Conservation (phyloP, 2,329 filamentous ascomycete genomes). For the Drechslera avenae region DNA sequence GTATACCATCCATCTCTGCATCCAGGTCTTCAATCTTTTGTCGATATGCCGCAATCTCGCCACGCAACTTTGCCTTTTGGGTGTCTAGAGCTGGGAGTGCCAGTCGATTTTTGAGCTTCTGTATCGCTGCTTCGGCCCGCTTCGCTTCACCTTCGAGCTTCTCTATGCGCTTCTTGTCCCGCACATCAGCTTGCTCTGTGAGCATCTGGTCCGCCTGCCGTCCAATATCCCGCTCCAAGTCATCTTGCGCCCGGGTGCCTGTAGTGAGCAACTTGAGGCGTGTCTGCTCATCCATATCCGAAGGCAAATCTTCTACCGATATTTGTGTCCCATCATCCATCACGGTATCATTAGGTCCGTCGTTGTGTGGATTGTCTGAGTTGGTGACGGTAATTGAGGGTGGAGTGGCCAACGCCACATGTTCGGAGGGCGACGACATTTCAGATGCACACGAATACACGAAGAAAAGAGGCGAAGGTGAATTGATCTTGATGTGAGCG, state of each 20-base stretch:
- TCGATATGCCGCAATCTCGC: conserved; percentile 70
- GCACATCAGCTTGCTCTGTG: conserved; percentile 65
- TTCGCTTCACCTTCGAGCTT: conserved; percentile 58
- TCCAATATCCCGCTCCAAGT: conserved; percentile 85
- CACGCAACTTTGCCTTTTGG: conserved; percentile 63
- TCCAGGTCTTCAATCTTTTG: conserved; percentile 68
- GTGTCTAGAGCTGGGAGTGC: conserved; percentile 60
- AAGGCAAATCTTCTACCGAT: conserved; percentile 28
- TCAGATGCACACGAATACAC: neutral
- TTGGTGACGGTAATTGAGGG: conserved; percentile 15
- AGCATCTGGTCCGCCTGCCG: conserved; percentile 66
- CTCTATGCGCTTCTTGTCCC: conserved; percentile 66
- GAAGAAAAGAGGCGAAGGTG: neutral
- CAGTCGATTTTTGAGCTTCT: conserved; percentile 62
- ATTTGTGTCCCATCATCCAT: conserved; percentile 17
- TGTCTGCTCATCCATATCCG: conserved; percentile 49
- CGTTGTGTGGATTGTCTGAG: conserved; percentile 12
- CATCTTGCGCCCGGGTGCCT: conserved; percentile 76
- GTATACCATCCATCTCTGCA: conserved; percentile 79
- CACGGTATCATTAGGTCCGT: conserved; percentile 6
- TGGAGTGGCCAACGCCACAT: conserved; percentile 14
- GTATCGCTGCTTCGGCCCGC: conserved; percentile 69
- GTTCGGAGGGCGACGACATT: conserved; percentile 19
- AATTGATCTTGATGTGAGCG: neutral
- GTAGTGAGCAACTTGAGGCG: conserved; percentile 48